Percentiles rank a stretch among this genome's conserved stretches.
Evolutionary conservation across 352 stramenopile species (phyloP).

Genomic region (Plasmopara muralis): DNA sequence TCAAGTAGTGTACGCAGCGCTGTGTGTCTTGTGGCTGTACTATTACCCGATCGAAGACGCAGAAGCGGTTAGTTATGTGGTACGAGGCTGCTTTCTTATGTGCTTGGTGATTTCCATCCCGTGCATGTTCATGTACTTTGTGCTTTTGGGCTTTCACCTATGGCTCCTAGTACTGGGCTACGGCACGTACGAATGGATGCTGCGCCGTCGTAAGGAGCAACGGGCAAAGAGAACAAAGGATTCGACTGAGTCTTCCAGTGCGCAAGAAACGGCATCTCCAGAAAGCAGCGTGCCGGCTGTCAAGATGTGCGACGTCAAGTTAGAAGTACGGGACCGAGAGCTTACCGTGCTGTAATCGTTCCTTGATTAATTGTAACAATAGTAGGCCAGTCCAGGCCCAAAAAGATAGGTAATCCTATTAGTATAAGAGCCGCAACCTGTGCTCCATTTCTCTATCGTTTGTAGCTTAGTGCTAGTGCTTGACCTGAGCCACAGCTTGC

Average conservation of each 20-base stretch:
- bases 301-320: conserved; percentile 12
- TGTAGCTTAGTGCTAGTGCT: conserved; percentile 28
- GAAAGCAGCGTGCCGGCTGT: conserved; percentile 16
- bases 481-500: conserved; percentile 63
- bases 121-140: conserved; percentile 82
- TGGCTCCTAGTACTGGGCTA: conserved; percentile 74
- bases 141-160: conserved; percentile 75
- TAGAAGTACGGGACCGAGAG: conserved; percentile 22
- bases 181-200: conserved; percentile 86
- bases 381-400: conserved; percentile 1
- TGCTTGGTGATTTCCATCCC: conserved; percentile 64
- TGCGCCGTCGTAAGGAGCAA: conserved; percentile 63
- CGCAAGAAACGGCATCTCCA: conserved; percentile 23
- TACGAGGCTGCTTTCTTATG: conserved; percentile 41
- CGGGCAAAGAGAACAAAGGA: conserved; percentile 39
- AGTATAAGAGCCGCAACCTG: conserved; percentile 8
- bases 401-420: neutral
- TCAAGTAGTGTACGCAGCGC: conserved; percentile 43
- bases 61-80: conserved; percentile 21
- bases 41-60: conserved; percentile 20
- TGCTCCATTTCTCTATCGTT: conserved; percentile 11
- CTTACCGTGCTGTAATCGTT: conserved; percentile 21
- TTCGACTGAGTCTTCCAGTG: conserved; percentile 10
- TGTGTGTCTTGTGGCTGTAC: conserved; percentile 54
- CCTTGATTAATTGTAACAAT: conserved; percentile 14